Evolutionary conservation across 805 yeast genomes (phyloP).

Genomic region (Groenewaldozyma tartarivorans): DNA sequence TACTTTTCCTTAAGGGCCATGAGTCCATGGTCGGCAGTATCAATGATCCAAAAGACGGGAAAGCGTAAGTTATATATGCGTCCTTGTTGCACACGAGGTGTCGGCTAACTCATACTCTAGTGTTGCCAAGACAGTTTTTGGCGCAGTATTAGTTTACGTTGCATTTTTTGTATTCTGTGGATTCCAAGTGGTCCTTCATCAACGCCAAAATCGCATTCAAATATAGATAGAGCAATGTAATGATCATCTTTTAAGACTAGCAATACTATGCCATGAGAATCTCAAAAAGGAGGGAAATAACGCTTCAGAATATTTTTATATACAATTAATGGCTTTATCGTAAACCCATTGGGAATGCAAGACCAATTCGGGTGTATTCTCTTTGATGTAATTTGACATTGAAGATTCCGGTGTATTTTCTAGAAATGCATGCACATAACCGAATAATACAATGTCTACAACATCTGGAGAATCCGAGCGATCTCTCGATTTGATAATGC

Average conservation of each 20-base stretch:
- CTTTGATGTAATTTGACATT: background rate
- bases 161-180: slow-evolving; percentile 85
- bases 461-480: background rate
- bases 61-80: slow-evolving; percentile 42
- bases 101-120: slow-evolving; percentile 21
- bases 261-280: too few species aligned
- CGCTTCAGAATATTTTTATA: background rate
- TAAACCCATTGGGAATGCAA: slow-evolving; percentile 13
- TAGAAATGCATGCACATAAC: slow-evolving; percentile 11
- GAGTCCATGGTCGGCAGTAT: slow-evolving; percentile 91
- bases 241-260: background rate
- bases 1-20: slow-evolving; percentile 67
- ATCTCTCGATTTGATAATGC: background rate
- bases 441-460: background rate
- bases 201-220: slow-evolving; percentile 58
- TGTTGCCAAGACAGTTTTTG: slow-evolving; percentile 82
- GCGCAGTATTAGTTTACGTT: slow-evolving; percentile 78
- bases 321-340: background rate
- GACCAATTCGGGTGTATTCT: slow-evolving; percentile 11
- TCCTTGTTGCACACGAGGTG: background rate
- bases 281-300: too few species aligned
- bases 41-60: slow-evolving; percentile 86
- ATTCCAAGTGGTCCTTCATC: slow-evolving; percentile 59
- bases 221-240: slow-evolving; percentile 23
- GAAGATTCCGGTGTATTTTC: background rate